Percentiles rank a stretch among this genome's conserved stretches.
These are phyloP conservation scores for Xylaria sp. DNA, from an alignment of 2,329 filamentous ascomycete species.

Conservation along the genomic window DNA sequence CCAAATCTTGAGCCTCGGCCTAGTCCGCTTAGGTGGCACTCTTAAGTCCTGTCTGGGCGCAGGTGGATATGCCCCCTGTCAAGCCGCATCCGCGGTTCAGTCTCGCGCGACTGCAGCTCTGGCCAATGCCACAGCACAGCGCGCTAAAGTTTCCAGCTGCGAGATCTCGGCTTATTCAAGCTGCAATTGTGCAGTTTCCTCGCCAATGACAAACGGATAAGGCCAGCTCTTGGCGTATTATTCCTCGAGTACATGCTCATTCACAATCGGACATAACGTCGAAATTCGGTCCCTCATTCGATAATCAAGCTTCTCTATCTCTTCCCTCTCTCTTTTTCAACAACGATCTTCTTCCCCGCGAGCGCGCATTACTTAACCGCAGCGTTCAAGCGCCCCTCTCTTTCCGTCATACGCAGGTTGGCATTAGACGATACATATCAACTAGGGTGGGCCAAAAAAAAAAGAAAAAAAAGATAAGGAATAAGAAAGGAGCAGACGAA, in stretches of 20 bases:
- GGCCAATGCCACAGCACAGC: slow-evolving; percentile 22
- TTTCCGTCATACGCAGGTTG: background rate
- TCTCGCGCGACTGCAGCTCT: background rate
- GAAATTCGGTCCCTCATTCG: background rate
- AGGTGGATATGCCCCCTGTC: slow-evolving; percentile 28
- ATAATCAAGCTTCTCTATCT: background rate
- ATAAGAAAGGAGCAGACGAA: background rate
- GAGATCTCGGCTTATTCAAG: slow-evolving; percentile 6
- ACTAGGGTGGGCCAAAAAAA: background rate
- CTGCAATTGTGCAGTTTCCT: slow-evolving; percentile 6
- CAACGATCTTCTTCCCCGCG: background rate
- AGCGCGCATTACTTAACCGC: background rate
- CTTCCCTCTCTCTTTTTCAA: background rate
- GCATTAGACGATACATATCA: background rate
- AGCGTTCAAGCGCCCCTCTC: background rate
- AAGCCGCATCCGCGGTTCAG: slow-evolving; percentile 4
- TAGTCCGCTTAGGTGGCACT: background rate
- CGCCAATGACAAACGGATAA: slow-evolving; percentile 3
- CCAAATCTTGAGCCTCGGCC: slow-evolving; percentile 20
- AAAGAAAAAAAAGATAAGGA: background rate
- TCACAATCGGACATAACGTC: background rate
- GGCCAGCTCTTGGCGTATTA: background rate
- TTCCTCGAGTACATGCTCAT: background rate
- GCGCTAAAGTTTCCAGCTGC: slow-evolving; percentile 12
- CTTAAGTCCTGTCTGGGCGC: background rate